Evolutionary conservation across 208 protist species (phyloP).

Genomic region (Wallacemonas sp.): DNA sequence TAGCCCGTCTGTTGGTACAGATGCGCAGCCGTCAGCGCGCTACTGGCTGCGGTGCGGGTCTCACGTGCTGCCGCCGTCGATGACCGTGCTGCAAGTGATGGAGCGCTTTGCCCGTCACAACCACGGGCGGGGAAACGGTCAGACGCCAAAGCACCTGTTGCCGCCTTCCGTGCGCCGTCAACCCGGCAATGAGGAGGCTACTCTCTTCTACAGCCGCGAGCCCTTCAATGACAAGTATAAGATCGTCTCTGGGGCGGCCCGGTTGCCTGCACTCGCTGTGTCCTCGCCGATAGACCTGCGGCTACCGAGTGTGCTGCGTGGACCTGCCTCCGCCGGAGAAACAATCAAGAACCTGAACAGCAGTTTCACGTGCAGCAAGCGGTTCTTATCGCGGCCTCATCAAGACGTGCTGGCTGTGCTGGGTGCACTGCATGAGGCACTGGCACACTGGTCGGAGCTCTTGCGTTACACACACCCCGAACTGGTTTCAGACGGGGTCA

Average conservation of each 20-base stretch:
- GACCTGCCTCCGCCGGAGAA: slow-evolving; percentile 14
- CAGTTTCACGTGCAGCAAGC: slow-evolving; percentile 50
- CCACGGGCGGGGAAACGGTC: slow-evolving; percentile 1
- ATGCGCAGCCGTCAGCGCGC: slow-evolving; percentile 21
- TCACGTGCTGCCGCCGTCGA: slow-evolving; percentile 72
- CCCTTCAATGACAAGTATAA: slow-evolving; percentile 51
- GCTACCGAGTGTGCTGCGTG: slow-evolving; percentile 22
- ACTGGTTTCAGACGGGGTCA: background rate
- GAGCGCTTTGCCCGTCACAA: slow-evolving; percentile 33
- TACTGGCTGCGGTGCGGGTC: slow-evolving; percentile 60
- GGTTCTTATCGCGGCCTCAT: slow-evolving; percentile 45
- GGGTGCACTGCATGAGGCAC: slow-evolving; percentile 43
- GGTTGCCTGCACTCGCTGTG: background rate
- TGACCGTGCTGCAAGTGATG: slow-evolving; percentile 77
- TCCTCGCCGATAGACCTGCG: slow-evolving; percentile 21
- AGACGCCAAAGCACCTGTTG: background rate
- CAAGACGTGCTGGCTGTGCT: slow-evolving; percentile 69
- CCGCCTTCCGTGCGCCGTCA: background rate
- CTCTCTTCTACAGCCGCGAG: slow-evolving; percentile 64
- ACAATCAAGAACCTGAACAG: slow-evolving; percentile 27
- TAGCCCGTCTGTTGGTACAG: background rate
- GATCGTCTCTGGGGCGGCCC: slow-evolving; percentile 3
- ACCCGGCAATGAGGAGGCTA: slow-evolving; percentile 22
- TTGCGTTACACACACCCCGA: slow-evolving; percentile 16
- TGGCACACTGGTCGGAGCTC: slow-evolving; percentile 53